These are phyloP conservation scores for Pontederia paniculata DNA, from an alignment of 176 grass and related monocot species.

Conservation along the genomic window DNA sequence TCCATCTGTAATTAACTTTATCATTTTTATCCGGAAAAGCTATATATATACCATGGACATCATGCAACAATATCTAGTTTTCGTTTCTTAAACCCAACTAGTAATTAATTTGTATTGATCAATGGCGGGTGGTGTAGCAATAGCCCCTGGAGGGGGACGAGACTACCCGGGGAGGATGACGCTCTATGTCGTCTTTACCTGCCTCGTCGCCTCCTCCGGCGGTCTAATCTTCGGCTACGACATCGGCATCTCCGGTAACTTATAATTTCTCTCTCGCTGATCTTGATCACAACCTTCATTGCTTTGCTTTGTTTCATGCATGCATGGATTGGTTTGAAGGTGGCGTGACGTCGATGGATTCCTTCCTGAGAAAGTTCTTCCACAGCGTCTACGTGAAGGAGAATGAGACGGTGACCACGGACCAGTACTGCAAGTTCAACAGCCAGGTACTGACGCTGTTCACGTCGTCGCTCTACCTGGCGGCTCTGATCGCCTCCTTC, in stretches of 20 bases:
- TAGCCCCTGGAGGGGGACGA: background rate
- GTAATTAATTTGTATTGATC: background rate
- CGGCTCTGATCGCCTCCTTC: background rate
- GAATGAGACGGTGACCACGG: background rate
- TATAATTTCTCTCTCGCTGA: no score
- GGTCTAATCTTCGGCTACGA: background rate
- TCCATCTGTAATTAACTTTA: no score
- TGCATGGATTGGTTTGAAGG: background rate
- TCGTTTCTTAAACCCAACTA: rapidly evolving
- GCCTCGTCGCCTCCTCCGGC: background rate
- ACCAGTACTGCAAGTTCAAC: background rate
- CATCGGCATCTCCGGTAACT: background rate
- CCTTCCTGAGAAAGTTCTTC: background rate
- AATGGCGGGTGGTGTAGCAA: background rate
- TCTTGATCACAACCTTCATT: background rate
- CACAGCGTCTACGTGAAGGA: background rate
- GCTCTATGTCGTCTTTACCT: background rate
- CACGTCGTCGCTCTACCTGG: background rate
- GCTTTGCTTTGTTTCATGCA: background rate
- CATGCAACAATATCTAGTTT: no score
- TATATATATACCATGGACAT: no score
- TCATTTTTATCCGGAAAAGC: no score
- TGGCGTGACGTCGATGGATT: background rate
- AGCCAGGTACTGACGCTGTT: background rate
- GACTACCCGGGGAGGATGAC: background rate